Evolutionary conservation across 1,139 yeast species (phyloP).

Genomic region (Nakaseomyces nivariensis): DNA sequence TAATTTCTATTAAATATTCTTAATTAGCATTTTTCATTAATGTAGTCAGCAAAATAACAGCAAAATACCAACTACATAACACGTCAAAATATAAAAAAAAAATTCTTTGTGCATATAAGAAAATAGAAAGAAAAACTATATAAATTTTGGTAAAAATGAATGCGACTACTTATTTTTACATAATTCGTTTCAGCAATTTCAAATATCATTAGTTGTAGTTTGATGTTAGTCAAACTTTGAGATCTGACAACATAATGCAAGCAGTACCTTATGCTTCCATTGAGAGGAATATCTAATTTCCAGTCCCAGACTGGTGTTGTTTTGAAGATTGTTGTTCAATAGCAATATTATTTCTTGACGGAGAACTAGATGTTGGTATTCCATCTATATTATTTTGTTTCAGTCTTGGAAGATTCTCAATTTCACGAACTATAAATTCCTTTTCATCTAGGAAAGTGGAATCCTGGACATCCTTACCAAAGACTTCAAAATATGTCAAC

Average conservation of each 20-base stretch:
- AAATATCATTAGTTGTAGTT: too few relatives aligned
- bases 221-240: too few relatives aligned
- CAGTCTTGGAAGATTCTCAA: slow-evolving; percentile 54
- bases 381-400: slow-evolving; percentile 5
- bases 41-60: too few relatives aligned
- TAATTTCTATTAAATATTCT: neutral
- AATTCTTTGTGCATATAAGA: neutral
- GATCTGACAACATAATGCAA: too few relatives aligned
- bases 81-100: too few relatives aligned
- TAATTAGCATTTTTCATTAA: neutral
- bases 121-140: neutral
- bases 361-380: neutral
- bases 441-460: slow-evolving; percentile 67
- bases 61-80: too few relatives aligned
- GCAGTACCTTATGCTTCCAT: neutral
- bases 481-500: slow-evolving; percentile 55
- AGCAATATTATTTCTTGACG: neutral
- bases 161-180: neutral
- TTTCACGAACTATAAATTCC: slow-evolving; percentile 67
- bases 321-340: neutral
- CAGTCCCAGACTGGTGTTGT: neutral
- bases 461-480: slow-evolving; percentile 55
- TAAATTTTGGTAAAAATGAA: too few relatives aligned
- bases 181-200: neutral
- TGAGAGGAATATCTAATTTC: neutral